A percentile compares a stretch with the other conserved stretches of the same genome.
These are phyloP conservation scores for Ophioceras dolichostomum DNA, from an alignment of 2,329 filamentous ascomycete species.

Conservation along the genomic window DNA sequence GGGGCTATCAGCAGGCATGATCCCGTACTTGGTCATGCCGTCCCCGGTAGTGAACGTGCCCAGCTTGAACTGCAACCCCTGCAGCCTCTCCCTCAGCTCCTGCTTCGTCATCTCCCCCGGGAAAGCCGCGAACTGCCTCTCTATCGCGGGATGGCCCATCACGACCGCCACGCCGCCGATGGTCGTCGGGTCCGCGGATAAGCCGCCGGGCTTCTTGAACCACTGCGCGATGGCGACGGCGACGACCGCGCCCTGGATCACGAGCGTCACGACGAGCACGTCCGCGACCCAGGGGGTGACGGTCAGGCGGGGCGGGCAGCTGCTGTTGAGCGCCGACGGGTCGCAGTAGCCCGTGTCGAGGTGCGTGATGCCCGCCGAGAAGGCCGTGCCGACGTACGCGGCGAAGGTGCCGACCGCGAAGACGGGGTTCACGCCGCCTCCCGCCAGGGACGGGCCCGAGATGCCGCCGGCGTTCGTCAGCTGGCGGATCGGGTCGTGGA, in stretches of 20 bases:
- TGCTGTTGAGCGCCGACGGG: slow-evolving; percentile 3
- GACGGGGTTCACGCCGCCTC: slow-evolving; percentile 2
- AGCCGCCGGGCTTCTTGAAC: slow-evolving; percentile 9
- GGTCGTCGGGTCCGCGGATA: slow-evolving; percentile 10
- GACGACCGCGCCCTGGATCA: slow-evolving; percentile 5
- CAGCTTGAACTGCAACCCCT: slow-evolving; percentile 13
- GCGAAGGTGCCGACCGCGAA: slow-evolving; percentile 4
- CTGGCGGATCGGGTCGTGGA: slow-evolving; percentile 5
- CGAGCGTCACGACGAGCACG: slow-evolving; percentile 6
- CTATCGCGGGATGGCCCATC: slow-evolving; percentile 12
- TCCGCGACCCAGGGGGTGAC: slow-evolving; percentile 9
- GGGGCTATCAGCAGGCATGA: slow-evolving; percentile 7
- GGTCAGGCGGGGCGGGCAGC: slow-evolving; percentile 9
- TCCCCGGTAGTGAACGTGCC: slow-evolving; percentile 6
- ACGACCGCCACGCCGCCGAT: slow-evolving; percentile 11
- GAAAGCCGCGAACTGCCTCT: slow-evolving; percentile 8
- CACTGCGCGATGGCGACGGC: slow-evolving; percentile 9
- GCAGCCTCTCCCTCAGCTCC: slow-evolving; percentile 7
- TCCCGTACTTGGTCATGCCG: slow-evolving; percentile 6
- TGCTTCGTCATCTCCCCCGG: slow-evolving; percentile 8
- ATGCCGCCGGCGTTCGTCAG: slow-evolving; percentile 2
- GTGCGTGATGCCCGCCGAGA: slow-evolving; percentile 7
- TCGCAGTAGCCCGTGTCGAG: slow-evolving; percentile 11
- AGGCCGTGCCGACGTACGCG: slow-evolving; percentile 8
- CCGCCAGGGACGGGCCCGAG: slow-evolving; percentile 4